phyloP scores from a whole-genome alignment of 2,329 filamentous ascomycete genomes.

The Alternaria hordeiaustralica region DNA sequence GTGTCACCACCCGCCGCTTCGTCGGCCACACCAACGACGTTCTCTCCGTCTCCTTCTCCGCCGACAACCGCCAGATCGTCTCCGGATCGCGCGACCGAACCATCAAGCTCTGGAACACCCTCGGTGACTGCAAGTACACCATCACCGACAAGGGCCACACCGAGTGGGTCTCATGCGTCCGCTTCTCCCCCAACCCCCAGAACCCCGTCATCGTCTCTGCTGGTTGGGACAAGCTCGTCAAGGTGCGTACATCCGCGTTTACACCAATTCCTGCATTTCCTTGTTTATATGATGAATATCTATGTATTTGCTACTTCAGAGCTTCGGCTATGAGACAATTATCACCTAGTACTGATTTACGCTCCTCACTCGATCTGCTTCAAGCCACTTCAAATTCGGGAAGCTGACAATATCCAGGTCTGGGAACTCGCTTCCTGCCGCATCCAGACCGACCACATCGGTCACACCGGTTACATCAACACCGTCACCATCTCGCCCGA shows the following conservation, averaged over 20 bases:
- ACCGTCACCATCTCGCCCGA: slow-evolving; percentile 99
- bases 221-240: slow-evolving; percentile 99
- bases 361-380: background rate
- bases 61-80: slow-evolving; percentile 99
- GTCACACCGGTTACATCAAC: slow-evolving; percentile 99
- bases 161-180: slow-evolving; percentile 99
- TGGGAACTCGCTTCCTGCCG: slow-evolving; percentile 99
- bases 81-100: slow-evolving; percentile 97
- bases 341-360: slow-evolving; percentile 83
- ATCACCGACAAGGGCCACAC: slow-evolving; percentile 99
- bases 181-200: slow-evolving; percentile 99
- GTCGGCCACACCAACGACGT: slow-evolving; percentile 99
- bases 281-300: slow-evolving; percentile 85
- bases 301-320: slow-evolving; percentile 99
- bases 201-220: slow-evolving; percentile 99
- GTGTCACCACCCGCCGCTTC: slow-evolving; percentile 96
- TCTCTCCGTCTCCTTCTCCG: slow-evolving; percentile 99
- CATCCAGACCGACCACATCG: slow-evolving; percentile 99
- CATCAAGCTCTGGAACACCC: slow-evolving; percentile 99
- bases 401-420: slow-evolving; percentile 68
- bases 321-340: slow-evolving; percentile 98
- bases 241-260: slow-evolving; percentile 72
- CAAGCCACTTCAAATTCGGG: background rate
- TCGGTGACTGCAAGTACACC: slow-evolving; percentile 99
- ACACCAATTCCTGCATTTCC: background rate